Base-by-base conservation (phyloP, 495 filamentous ascomycete genomes). In the Hyaloscypha hepaticicola region DNA sequence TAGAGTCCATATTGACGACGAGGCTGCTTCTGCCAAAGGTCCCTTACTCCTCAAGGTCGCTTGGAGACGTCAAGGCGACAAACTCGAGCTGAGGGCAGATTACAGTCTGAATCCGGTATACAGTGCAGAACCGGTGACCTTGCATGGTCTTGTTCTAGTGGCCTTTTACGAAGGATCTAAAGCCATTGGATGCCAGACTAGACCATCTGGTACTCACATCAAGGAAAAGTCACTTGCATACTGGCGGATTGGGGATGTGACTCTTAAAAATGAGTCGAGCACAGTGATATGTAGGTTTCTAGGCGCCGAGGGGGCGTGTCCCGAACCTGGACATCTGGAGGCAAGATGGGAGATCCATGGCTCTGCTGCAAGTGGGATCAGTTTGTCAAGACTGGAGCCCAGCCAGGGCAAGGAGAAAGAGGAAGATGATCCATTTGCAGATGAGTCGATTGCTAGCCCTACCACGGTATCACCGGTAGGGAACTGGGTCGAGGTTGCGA, bases 221-320 rank as follows among this genome's bases (percentile, higher is more conserved):
- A 90, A 92, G 71, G 94, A 98, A 60, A 89, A 90, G 59, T 88
- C 89, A n/a, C 75, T 93, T 5, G 87, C 97, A 16, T 91, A 87
- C 72, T 99, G 95, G 95, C 88, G 88, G 58, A 78, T 98, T 14
- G 91, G 90, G 25, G 96, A 98, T 69, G 74, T 94, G 14, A 83
- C 80, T 0, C 74, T 98, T n/a, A 75, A 72, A 12, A 65, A 66
- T 11, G 63, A 76, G 21, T 61, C 82, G 65, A 80, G 87, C 70
- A 92, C 90, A 76, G 83, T 96, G 59, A 87, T 96, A 8, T 91
- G 88, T 61, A 85, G 93, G 9, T 91, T 97, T 27, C 74, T 81
- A 64, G 82, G 87, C 58, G 85, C 89, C 16, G 85, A 90, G n/a
- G 90, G 90, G 51, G 80, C 81, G 0, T 87, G 90, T 72, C 92